These are phyloP conservation scores for Malbranchea cinnamomea DNA, from an alignment of 2,329 filamentous ascomycete species.

Conservation along the genomic window DNA sequence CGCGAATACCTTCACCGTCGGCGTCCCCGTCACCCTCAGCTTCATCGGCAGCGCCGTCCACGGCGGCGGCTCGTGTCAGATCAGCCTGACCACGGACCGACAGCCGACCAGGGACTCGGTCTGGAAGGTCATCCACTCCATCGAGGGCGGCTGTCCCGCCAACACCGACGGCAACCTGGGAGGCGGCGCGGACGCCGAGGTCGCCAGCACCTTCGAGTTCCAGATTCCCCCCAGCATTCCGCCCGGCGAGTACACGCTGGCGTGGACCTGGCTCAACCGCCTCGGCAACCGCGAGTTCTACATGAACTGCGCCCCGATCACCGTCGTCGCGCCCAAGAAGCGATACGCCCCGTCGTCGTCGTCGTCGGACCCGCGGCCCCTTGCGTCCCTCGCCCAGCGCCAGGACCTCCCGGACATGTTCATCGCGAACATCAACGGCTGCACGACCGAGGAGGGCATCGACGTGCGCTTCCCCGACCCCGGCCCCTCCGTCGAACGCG, in stretches of 20 bases:
- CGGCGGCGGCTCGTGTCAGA: constrained; percentile 86
- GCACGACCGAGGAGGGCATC: constrained; percentile 36
- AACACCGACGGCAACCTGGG: constrained; percentile 43
- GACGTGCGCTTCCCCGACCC: constrained; percentile 54
- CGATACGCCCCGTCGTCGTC: constrained; percentile 14
- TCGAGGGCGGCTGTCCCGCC: constrained; percentile 71
- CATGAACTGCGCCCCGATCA: constrained; percentile 80
- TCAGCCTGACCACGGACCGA: constrained; percentile 70
- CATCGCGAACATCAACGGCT: constrained; percentile 53
- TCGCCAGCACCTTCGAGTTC: constrained; percentile 39
- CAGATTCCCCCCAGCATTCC: constrained; percentile 44
- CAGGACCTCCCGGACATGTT: constrained; percentile 58
- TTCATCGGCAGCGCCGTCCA: constrained; percentile 65
- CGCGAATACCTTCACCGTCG: constrained; percentile 48
- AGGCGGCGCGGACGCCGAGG: constrained; percentile 26
- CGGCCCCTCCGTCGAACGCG: constrained; percentile 41
- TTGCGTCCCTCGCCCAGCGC: constrained; percentile 34
- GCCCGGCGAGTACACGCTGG: constrained; percentile 62
- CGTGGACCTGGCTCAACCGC: constrained; percentile 91
- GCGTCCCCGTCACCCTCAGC: constrained; percentile 43
- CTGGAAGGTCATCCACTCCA: constrained; percentile 83
- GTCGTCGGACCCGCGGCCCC: not conserved
- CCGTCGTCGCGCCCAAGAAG: constrained; percentile 40
- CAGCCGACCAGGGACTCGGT: constrained; percentile 48
- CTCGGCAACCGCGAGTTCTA: constrained; percentile 91